A percentile compares a stretch with the other conserved stretches of the same genome.
Evolutionary conservation across 116 monocot genomes (phyloP).

Genomic region (Trichopus zeylanicus): DNA sequence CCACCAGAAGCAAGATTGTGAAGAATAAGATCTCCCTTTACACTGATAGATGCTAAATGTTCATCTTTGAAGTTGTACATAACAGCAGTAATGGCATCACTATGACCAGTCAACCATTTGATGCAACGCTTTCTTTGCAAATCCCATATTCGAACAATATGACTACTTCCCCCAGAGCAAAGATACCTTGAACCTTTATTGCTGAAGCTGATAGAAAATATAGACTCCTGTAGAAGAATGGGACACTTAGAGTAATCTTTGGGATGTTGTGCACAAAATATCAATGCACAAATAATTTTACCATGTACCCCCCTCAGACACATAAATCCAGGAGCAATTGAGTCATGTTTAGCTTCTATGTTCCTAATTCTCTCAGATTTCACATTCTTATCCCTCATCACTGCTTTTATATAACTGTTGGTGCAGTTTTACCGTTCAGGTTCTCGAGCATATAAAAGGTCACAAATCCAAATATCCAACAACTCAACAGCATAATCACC

Average conservation of each 20-base stretch:
- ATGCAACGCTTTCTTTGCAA: slow-evolving; percentile 93
- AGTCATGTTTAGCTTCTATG: background rate
- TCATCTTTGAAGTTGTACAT: slow-evolving; percentile 97
- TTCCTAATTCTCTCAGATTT: background rate
- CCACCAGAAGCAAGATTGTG: slow-evolving; percentile 94
- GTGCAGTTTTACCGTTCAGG: no score
- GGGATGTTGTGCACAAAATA: background rate
- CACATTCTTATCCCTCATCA: no score
- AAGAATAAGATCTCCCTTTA: slow-evolving; percentile 91
- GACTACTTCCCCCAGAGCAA: slow-evolving; percentile 88
- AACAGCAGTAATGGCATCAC: slow-evolving; percentile 77
- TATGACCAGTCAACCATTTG: slow-evolving; percentile 92
- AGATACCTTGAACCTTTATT: slow-evolving; percentile 90
- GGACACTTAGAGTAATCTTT: background rate
- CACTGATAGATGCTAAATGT: slow-evolving; percentile 89
- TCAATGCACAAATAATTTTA: no score
- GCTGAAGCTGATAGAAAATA: slow-evolving; percentile 77
- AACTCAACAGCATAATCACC: no score
- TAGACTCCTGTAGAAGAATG: slow-evolving; percentile 52
- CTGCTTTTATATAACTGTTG: no score
- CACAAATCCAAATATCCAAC: no score
- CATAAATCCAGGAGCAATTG: background rate
- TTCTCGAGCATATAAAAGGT: no score
- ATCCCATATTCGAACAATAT: slow-evolving; percentile 91
- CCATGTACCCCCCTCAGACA: no score